Percentiles rank a stretch among this genome's conserved stretches.
Evolutionary conservation across 768 basidiomycete species (phyloP).

Genomic region (Mycena latifolia): DNA sequence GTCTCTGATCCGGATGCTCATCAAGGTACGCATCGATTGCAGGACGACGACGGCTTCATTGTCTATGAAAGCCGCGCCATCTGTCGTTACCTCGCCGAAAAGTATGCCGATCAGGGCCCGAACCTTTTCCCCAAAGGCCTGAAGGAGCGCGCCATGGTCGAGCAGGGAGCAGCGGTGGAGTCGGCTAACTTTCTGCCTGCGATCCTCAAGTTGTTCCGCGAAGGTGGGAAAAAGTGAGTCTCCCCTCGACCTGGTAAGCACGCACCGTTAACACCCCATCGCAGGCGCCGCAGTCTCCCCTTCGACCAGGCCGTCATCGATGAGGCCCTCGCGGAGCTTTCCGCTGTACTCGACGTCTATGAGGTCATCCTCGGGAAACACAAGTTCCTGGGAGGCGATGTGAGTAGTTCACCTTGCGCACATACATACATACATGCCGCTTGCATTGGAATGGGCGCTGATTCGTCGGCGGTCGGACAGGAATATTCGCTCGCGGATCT

Average conservation of each 20-base stretch:
- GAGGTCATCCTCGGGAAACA: conserved; percentile 65
- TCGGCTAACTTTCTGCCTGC: conserved; percentile 11
- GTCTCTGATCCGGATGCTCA: conserved; percentile 14
- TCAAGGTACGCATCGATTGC: conserved; percentile 1
- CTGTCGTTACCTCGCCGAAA: conserved; percentile 56
- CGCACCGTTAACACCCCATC: conserved; percentile 9
- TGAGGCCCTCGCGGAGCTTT: conserved; percentile 45
- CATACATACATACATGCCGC: no score
- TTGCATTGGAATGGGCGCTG: no score
- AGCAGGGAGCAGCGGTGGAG: conserved; percentile 29
- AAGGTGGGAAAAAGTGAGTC: no score
- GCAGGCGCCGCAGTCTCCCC: conserved; percentile 36
- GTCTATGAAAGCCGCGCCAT: conserved; percentile 64
- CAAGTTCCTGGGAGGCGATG: conserved; percentile 51
- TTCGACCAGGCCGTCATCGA: conserved; percentile 42
- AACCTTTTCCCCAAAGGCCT: conserved; percentile 50
- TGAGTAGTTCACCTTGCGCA: conserved; percentile 11
- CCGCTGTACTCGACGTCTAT: conserved; percentile 61
- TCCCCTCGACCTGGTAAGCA: conserved; percentile 6
- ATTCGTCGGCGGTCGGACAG: no score
- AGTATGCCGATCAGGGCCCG: conserved; percentile 54
- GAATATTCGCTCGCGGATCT: no score
- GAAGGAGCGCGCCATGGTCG: conserved; percentile 42
- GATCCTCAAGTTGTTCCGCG: conserved; percentile 15
- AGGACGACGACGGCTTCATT: conserved; percentile 60